A percentile compares a stretch with the other conserved stretches of the same genome.
Conservation (phyloP, 345 rosid species). For the Cardamine occulta region DNA sequence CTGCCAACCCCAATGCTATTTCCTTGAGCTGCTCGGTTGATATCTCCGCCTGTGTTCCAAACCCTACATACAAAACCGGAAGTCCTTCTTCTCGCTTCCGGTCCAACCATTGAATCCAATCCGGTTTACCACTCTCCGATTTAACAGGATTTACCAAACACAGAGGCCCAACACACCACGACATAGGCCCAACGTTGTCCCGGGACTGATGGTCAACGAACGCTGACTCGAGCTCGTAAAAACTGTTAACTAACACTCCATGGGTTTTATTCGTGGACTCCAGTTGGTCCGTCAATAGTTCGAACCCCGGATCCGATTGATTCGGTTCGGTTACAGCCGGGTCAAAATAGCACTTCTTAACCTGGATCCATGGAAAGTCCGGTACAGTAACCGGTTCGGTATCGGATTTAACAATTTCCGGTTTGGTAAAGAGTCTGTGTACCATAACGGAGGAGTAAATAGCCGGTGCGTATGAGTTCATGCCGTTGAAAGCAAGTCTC, state of each 20-base stretch:
- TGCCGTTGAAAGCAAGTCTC: slow-evolving; percentile 55
- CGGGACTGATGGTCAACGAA: slow-evolving; percentile 49
- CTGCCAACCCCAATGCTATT: slow-evolving; percentile 56
- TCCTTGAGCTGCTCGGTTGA: slow-evolving; percentile 57
- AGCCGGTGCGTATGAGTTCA: slow-evolving; percentile 39
- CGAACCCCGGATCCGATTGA: slow-evolving; percentile 21
- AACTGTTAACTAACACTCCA: slow-evolving; percentile 58
- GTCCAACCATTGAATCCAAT: slow-evolving; percentile 70
- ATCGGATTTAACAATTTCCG: slow-evolving; percentile 35
- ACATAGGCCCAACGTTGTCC: slow-evolving; percentile 4
- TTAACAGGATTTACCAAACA: slow-evolving; percentile 41
- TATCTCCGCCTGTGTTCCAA: slow-evolving; percentile 72
- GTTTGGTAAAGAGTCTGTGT: slow-evolving; percentile 13
- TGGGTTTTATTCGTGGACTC: slow-evolving; percentile 34
- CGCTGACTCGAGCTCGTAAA: slow-evolving; percentile 61
- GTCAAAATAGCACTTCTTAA: slow-evolving; percentile 49
- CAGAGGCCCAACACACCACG: slow-evolving; percentile 65
- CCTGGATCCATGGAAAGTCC: slow-evolving; percentile 63
- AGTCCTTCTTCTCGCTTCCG: slow-evolving; percentile 46
- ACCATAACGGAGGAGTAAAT: slow-evolving; percentile 12
- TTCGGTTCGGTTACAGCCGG: background rate
- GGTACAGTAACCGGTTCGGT: slow-evolving; percentile 54
- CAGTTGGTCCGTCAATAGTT: background rate
- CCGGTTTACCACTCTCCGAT: slow-evolving; percentile 36
- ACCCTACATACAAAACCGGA: slow-evolving; percentile 68